A percentile compares a stretch with the other conserved stretches of the same genome.
Conservation (phyloP, 2,329 filamentous ascomycete genomes). For the Paecilomyces variotii region DNA sequence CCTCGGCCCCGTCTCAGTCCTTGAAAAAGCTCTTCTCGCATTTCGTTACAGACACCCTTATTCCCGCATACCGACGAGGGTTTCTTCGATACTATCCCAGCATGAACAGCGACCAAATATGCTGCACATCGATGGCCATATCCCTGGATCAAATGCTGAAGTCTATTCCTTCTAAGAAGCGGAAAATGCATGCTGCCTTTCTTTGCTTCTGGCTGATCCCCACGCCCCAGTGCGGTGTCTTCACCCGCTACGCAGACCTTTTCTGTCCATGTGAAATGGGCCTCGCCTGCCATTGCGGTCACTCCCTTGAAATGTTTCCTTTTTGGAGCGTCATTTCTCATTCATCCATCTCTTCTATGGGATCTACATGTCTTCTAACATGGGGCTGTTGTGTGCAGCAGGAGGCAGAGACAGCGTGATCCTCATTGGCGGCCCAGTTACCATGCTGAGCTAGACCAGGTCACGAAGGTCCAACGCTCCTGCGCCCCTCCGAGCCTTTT, state of each 20-base stretch:
- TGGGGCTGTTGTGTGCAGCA: not conserved
- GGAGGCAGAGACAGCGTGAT: not conserved
- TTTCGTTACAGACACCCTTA: not conserved
- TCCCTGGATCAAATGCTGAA: not conserved
- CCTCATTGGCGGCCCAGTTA: not conserved
- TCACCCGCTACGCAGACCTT: not conserved
- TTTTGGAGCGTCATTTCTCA: not conserved
- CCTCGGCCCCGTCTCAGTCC: not conserved
- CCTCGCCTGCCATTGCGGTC: not conserved
- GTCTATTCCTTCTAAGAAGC: not conserved
- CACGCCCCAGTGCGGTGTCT: not conserved
- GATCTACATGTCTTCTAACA: not conserved
- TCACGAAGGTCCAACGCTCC: not conserved
- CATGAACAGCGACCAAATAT: not conserved
- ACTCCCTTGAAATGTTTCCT: not conserved
- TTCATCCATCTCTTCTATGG: not conserved
- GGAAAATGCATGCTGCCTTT: not conserved
- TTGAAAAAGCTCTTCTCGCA: not conserved
- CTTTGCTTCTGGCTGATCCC: not conserved
- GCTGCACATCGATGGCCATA: not conserved
- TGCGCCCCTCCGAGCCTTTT: not conserved
- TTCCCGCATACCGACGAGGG: not conserved
- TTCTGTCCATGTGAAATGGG: not conserved
- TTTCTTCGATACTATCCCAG: not conserved
- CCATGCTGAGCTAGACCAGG: not conserved